A percentile compares a stretch with the other conserved stretches of the same genome.
These are phyloP conservation scores for Geranomyces variabilis DNA, from an alignment of 192 early-diverging fungal species.

Conservation along the genomic window DNA sequence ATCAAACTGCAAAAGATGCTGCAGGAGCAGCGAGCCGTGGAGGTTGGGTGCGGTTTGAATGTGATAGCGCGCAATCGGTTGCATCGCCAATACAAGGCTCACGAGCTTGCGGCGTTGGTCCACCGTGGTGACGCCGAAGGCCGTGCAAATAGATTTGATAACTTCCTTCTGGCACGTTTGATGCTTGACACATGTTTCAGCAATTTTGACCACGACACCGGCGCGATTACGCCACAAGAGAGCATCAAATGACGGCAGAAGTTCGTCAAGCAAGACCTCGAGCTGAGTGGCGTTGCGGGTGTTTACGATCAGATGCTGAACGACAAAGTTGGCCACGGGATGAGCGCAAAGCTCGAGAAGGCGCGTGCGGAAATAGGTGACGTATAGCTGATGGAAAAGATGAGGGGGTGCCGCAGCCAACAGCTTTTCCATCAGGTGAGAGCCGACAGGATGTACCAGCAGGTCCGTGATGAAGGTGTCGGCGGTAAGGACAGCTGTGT, in stretches of 20 bases:
- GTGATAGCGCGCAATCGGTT: conserved; percentile 47
- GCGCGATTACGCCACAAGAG: conserved; percentile 52
- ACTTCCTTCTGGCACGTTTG: conserved; percentile 62
- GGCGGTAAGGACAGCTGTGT: conserved; percentile 1
- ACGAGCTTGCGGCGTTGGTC: conserved; percentile 60
- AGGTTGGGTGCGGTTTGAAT: conserved; percentile 45
- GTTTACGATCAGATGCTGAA: conserved; percentile 73
- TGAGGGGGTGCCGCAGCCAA: conserved; percentile 23
- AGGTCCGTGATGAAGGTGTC: conserved; percentile 51
- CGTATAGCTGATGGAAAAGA: conserved; percentile 68
- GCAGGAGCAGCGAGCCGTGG: conserved; percentile 72
- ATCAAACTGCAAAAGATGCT: conserved; percentile 64
- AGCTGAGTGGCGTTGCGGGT: conserved; percentile 64
- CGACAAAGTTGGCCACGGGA: conserved; percentile 81
- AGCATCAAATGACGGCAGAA: conserved; percentile 19
- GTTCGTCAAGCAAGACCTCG: conserved; percentile 66
- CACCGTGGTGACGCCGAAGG: conserved; percentile 56
- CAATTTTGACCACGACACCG: conserved; percentile 72
- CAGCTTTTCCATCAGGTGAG: conserved; percentile 79
- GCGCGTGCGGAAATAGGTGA: conserved; percentile 63
- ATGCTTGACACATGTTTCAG: conserved; percentile 66
- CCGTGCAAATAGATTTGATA: conserved; percentile 49
- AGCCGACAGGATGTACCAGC: conserved; percentile 73
- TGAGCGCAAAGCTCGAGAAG: conserved; percentile 67
- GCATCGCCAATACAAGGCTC: conserved; percentile 64